Evolutionary conservation across 306 rosid genomes (phyloP).

Genomic region (Fragaria vesca): DNA sequence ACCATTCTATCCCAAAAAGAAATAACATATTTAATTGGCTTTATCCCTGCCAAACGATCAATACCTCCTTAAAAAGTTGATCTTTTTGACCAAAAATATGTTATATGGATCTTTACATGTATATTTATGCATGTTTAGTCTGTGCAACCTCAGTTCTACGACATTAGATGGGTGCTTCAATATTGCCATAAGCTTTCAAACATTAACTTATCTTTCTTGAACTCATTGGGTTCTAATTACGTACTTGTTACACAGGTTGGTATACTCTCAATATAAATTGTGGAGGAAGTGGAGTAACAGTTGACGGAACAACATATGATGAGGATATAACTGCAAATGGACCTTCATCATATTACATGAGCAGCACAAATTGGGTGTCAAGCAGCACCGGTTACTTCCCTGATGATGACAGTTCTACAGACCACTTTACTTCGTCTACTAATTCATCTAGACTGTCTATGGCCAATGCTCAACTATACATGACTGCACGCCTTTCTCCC

Average conservation of each 20-base stretch:
- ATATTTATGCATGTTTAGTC: not conserved
- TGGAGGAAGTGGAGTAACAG: slow-evolving; percentile 25
- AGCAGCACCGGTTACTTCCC: not conserved
- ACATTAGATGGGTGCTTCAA: not conserved
- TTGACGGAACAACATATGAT: not conserved
- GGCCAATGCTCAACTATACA: slow-evolving; percentile 38
- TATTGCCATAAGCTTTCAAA: not conserved
- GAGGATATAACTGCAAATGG: slow-evolving; percentile 16
- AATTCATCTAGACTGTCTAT: slow-evolving; percentile 22
- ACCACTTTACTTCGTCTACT: not conserved
- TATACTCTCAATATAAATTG: slow-evolving; percentile 57
- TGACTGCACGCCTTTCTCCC: slow-evolving; percentile 61
- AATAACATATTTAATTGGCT: not conserved
- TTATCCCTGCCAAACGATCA: not conserved
- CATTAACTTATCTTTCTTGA: not conserved
- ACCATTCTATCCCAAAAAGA: not conserved
- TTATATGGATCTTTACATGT: no score
- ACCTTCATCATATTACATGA: not conserved
- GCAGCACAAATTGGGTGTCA: slow-evolving; percentile 12
- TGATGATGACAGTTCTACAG: not conserved
- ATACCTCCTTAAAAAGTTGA: not conserved
- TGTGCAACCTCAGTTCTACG: not conserved
- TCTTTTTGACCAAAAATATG: no score
- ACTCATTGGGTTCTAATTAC: not conserved
- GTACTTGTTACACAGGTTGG: slow-evolving; percentile 20